Percentiles rank a stretch among this genome's conserved stretches.
Evolutionary conservation across 371 early-diverging fungal species (phyloP).

Genomic region (Umbelopsis sp.): DNA sequence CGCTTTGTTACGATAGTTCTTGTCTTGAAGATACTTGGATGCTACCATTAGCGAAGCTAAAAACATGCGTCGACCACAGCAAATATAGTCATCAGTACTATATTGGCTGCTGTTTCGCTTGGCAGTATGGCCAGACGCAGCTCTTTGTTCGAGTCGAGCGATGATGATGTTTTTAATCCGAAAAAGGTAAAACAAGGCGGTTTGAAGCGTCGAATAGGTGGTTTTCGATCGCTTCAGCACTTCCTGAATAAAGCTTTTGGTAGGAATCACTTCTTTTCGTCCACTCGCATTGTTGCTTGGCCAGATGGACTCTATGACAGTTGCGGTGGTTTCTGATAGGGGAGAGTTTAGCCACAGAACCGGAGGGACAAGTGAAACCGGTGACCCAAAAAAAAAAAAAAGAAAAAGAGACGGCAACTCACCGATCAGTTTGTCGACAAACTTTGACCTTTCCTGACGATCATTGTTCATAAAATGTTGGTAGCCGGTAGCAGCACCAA

Average conservation of each 20-base stretch:
- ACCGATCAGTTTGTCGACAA: slow-evolving; percentile 22
- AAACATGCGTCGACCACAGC: slow-evolving; percentile 76
- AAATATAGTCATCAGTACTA: slow-evolving; percentile 48
- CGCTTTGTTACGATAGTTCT: slow-evolving; percentile 76
- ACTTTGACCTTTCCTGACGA: slow-evolving; percentile 18
- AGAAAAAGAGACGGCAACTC: slow-evolving; percentile 17
- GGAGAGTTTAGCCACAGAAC: not conserved
- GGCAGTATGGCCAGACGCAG: slow-evolving; percentile 9
- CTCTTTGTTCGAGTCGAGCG: slow-evolving; percentile 18
- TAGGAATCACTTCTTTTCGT: slow-evolving; percentile 42
- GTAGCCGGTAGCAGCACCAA: slow-evolving; percentile 4
- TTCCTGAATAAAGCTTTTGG: slow-evolving; percentile 60
- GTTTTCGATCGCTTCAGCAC: slow-evolving; percentile 62
- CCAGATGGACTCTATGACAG: slow-evolving; percentile 54
- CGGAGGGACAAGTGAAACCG: not conserved
- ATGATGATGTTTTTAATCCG: slow-evolving; percentile 25
- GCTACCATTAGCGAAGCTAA: slow-evolving; percentile 72
- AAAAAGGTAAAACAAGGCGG: slow-evolving; percentile 57
- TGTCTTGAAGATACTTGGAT: slow-evolving; percentile 75
- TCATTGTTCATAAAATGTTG: slow-evolving; percentile 17
- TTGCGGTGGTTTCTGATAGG: slow-evolving; percentile 42
- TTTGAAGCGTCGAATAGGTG: slow-evolving; percentile 65
- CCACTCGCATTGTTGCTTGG: slow-evolving; percentile 27
- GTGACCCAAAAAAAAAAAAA: slow-evolving; percentile 5
- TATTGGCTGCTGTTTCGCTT: slow-evolving; percentile 22